Evolutionary conservation across 1,284 basidiomycete genomes (phyloP).

Genomic region (Trametes polyzona): DNA sequence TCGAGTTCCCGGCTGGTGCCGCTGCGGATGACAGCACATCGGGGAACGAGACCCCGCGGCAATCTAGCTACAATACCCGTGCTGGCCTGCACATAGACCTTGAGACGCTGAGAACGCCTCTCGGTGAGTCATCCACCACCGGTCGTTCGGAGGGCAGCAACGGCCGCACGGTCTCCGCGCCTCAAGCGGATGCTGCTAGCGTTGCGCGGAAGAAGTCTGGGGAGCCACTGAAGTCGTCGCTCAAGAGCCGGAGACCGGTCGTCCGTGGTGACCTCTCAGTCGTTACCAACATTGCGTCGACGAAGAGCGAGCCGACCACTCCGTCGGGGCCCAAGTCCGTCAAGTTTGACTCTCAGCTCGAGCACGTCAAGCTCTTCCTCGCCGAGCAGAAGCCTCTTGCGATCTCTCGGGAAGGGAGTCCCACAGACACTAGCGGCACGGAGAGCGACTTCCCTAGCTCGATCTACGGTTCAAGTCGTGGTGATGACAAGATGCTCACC

Average conservation of each 20-base stretch:
- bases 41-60: constrained; percentile 24
- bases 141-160: constrained; percentile 11
- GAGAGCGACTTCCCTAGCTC: constrained; percentile 71
- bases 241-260: constrained; percentile 71
- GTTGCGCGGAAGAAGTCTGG: constrained; percentile 84
- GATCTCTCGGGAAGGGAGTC: constrained; percentile 90
- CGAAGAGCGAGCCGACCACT: constrained; percentile 64
- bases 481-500: constrained; percentile 44
- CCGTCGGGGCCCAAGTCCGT: constrained; percentile 78
- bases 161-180: constrained; percentile 14
- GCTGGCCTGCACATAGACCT: constrained; percentile 13
- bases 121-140: neutral
- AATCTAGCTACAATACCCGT: constrained; percentile 9
- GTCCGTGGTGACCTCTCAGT: constrained; percentile 52
- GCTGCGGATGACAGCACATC: constrained; percentile 6
- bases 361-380: constrained; percentile 92
- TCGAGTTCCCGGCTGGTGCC: constrained; percentile 25
- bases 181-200: constrained; percentile 11
- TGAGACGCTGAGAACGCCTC: constrained; percentile 4
- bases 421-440: constrained; percentile 80
- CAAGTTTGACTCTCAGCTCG: constrained; percentile 91
- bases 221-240: constrained; percentile 88
- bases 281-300: constrained; percentile 46
- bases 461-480: constrained; percentile 50
- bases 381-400: constrained; percentile 93